Conservation (phyloP, 352 stramenopile species). For the Blastocystis sp. region DNA sequence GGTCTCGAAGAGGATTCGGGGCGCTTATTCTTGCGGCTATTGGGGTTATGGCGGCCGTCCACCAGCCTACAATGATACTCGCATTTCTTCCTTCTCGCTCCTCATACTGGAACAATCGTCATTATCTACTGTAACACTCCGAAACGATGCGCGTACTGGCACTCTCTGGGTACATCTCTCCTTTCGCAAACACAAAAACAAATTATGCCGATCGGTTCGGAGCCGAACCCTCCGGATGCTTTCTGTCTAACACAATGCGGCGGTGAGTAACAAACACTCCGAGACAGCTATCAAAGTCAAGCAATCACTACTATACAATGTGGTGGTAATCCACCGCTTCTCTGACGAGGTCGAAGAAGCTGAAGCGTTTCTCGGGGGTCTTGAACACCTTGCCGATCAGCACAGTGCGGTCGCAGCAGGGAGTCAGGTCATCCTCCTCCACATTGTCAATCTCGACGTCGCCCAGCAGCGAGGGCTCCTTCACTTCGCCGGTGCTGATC, state of each 20-base stretch:
- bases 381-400: constrained; percentile 59
- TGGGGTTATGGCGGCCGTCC: neutral
- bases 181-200: too few species aligned
- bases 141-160: too few species aligned
- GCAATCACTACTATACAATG: neutral
- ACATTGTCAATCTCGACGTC: constrained; percentile 7
- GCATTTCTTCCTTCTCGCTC: too few species aligned
- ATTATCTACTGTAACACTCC: too few species aligned
- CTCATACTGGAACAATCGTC: too few species aligned
- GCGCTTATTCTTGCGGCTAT: constrained; percentile 31
- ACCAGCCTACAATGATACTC: too few species aligned
- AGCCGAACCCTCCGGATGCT: too few species aligned
- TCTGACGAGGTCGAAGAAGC: constrained; percentile 32
- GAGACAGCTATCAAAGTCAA: neutral
- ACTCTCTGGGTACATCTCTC: too few species aligned
- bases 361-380: constrained; percentile 20
- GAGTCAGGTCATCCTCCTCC: neutral
- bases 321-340: constrained; percentile 33
- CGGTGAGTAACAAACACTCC: too few species aligned
- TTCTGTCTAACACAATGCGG: too few species aligned
- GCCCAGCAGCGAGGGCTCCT: constrained; percentile 20
- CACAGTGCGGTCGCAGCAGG: constrained; percentile 31
- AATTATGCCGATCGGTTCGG: too few species aligned
- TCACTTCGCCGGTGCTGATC: constrained; percentile 50
- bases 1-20: neutral